Evolutionary conservation across 257 asterid species (phyloP), one percentile per base, ranked within the genome.

Genomic region (Nicotiana tomentosiformis): DNA sequence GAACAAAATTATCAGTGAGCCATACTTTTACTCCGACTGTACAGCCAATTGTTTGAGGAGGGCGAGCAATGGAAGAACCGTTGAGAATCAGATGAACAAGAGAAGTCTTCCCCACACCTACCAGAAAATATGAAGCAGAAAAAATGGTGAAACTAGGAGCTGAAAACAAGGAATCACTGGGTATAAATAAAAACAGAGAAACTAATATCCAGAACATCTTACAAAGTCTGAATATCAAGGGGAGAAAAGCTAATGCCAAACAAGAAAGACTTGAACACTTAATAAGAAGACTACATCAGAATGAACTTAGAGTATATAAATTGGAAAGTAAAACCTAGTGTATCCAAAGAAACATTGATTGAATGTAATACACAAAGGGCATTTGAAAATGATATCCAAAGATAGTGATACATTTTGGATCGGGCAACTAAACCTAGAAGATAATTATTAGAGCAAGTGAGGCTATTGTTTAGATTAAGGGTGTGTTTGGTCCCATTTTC

Each of bases 21-120:
- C 88, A 77, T 83, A 94, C 99, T 93, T 93, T 96, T 74, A 94
- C 92, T 76, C 90, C 90, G 68, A 96, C 97, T 77, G 89, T 80
- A 82, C 98, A 94, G 39, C 98, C 98, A 26, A 96, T 92, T 83
- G 98, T 96, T 90, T 93, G 99, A 82, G 98, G 87, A 83, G 99
- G 98, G 35, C 87, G 94, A 69, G 89, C 84, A 82, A 86, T 64
- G 67, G 98, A 92, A 88, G 97, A 93, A 84, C 98, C 97, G 82
- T 92, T 92, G 89, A 90, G 87, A 81, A 96, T 92, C 84, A 96
- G 92, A 91, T 96, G 97, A 86, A 94, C 94, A 67, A 96, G 98
- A 84, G 98, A 94, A 85, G 98, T 93, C 86, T 96, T 96, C 60
- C 98, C 98, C 80, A 96, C 98, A 85, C 98, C 98, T 96, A 84